Evolutionary conservation across 495 filamentous ascomycete genomes (phyloP).

Genomic region (Lasiosphaeriaceae sp.): DNA sequence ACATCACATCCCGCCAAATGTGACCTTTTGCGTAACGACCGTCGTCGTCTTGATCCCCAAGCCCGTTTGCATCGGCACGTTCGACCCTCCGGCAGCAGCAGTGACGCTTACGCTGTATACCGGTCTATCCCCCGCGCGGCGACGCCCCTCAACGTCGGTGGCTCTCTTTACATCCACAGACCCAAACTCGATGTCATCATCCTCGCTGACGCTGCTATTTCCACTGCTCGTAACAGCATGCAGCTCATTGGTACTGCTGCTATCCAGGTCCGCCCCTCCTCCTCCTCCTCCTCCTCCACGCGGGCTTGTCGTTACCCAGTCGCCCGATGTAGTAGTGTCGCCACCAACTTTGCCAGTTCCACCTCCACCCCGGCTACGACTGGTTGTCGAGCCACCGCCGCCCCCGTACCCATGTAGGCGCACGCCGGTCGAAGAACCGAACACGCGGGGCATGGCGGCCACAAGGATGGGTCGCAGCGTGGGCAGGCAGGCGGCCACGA

Average conservation of each 20-base stretch:
- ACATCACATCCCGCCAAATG: neutral
- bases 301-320: neutral
- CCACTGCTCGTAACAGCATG: neutral
- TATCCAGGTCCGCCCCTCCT: neutral
- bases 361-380: too few relatives aligned
- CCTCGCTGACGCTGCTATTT: neutral
- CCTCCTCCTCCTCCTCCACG: too few relatives aligned
- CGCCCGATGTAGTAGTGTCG: neutral
- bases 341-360: too few relatives aligned
- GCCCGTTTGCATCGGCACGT: neutral
- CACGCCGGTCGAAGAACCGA: conserved; percentile 1
- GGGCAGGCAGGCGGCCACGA: conserved; percentile 53
- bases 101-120: conserved; percentile 4
- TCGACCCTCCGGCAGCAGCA: neutral
- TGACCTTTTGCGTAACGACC: conserved; percentile 10
- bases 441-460: conserved; percentile 16
- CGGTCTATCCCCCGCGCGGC: neutral
- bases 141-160: neutral
- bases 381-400: too few relatives aligned
- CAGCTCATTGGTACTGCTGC: neutral
- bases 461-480: conserved; percentile 28
- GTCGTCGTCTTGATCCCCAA: conserved; percentile 11
- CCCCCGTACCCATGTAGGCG: neutral
- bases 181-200: neutral
- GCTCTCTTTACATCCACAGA: neutral